Conservation (phyloP, 768 basidiomycete genomes). For the Sistotremastrum niveocremeum region DNA sequence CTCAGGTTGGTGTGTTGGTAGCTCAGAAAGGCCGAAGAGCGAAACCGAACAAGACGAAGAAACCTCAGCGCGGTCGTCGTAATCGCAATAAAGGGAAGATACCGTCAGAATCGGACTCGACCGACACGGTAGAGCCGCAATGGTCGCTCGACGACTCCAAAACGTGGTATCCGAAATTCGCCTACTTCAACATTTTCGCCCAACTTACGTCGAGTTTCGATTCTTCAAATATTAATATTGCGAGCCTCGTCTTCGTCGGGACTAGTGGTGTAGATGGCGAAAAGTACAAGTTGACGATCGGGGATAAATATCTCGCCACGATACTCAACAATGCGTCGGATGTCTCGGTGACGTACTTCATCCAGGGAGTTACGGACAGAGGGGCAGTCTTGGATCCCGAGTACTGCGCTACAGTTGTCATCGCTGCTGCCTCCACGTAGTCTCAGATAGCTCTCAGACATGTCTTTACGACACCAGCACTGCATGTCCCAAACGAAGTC, state of each 20-base stretch:
- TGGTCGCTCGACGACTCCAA: constrained; percentile 41
- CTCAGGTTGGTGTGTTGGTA: no score
- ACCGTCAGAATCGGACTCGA: constrained; percentile 8
- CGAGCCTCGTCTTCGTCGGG: constrained; percentile 25
- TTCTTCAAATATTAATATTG: constrained; percentile 7
- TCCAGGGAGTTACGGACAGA: constrained; percentile 52
- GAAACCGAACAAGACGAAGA: no score
- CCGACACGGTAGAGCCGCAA: constrained; percentile 39
- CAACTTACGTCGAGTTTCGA: constrained; percentile 3
- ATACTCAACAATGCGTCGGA: constrained; percentile 14
- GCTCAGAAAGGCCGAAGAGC: no score
- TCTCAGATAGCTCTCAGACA: no score
- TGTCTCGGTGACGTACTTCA: constrained; percentile 32
- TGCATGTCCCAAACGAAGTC: no score
- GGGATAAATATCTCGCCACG: constrained; percentile 11
- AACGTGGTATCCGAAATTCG: constrained; percentile 37
- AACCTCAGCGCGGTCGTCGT: no score
- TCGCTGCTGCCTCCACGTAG: no score
- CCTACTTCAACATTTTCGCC: constrained; percentile 59
- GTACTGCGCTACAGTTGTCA: constrained; percentile 14
- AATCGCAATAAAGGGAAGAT: no score
- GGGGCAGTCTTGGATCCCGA: constrained; percentile 36
- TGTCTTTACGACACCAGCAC: no score
- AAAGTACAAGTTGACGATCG: constrained; percentile 26
- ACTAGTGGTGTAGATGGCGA: constrained; percentile 33